Evolutionary conservation across 2,329 filamentous ascomycete species (phyloP).

Genomic region (Aaosphaeria pasadenensis): DNA sequence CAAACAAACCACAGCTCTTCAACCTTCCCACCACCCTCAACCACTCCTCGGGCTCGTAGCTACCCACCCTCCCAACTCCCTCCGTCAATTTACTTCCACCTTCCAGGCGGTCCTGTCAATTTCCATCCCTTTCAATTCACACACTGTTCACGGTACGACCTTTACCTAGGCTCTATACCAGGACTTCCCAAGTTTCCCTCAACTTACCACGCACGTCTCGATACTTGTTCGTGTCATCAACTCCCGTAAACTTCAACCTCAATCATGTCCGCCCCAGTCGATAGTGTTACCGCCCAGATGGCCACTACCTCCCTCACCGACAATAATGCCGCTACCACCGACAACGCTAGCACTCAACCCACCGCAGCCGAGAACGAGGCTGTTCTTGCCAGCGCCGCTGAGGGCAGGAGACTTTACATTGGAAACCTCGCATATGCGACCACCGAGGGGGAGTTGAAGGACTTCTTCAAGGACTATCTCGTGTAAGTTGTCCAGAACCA

Average conservation of each 20-base stretch:
- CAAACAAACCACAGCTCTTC: slow-evolving; percentile 18
- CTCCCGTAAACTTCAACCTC: slow-evolving; percentile 53
- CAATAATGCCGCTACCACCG: slow-evolving; percentile 41
- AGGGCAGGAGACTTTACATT: slow-evolving; percentile 99
- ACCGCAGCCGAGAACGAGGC: slow-evolving; percentile 79
- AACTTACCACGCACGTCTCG: slow-evolving; percentile 28
- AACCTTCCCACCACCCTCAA: slow-evolving; percentile 28
- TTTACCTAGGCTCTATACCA: slow-evolving; percentile 36
- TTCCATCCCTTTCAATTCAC: slow-evolving; percentile 24
- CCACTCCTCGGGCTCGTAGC: slow-evolving; percentile 44
- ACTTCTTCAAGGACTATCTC: slow-evolving; percentile 99
- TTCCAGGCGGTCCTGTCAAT: slow-evolving; percentile 46
- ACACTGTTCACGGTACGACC: slow-evolving; percentile 38
- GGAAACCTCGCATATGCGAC: slow-evolving; percentile 99
- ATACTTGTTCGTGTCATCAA: slow-evolving; percentile 53
- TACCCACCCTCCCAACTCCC: slow-evolving; percentile 49
- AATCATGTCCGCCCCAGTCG: slow-evolving; percentile 78
- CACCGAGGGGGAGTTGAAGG: slow-evolving; percentile 99
- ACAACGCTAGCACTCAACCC: slow-evolving; percentile 56
- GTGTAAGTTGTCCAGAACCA: slow-evolving; percentile 67
- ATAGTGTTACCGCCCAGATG: slow-evolving; percentile 72
- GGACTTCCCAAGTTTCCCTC: slow-evolving; percentile 43
- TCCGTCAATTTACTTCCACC: slow-evolving; percentile 50
- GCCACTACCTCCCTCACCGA: slow-evolving; percentile 64
- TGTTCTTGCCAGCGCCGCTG: slow-evolving; percentile 93